phyloP scores from a whole-genome alignment of 1,284 basidiomycete genomes.

The Ceratorhiza oryzae-sativae region DNA sequence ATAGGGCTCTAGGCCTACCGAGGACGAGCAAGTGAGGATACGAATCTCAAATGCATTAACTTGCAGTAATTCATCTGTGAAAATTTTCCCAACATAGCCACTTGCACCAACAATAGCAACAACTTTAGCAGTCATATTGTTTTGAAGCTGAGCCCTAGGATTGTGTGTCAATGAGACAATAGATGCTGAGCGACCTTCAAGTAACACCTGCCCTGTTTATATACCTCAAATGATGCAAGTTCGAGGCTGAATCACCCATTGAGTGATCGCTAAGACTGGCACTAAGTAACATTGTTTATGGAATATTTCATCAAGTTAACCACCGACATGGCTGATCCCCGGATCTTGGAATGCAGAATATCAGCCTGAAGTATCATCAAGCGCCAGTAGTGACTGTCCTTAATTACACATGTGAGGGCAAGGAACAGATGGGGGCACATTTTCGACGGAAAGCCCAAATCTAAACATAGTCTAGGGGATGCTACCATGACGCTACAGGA shows the following conservation, averaged over 20 bases:
- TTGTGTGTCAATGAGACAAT: no score
- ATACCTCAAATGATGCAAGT: no score
- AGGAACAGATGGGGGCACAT: no score
- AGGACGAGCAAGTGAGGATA: conserved; percentile 20
- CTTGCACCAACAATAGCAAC: conserved; percentile 26
- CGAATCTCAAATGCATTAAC: conserved; percentile 9
- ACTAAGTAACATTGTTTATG: background rate
- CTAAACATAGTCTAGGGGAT: no score
- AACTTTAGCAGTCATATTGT: conserved; percentile 14
- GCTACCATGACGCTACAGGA: no score
- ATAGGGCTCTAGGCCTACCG: background rate
- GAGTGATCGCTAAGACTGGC: background rate
- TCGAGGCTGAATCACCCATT: no score
- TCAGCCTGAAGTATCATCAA: background rate
- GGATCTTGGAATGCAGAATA: background rate
- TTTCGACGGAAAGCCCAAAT: no score
- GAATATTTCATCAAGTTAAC: background rate
- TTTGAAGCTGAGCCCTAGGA: no score
- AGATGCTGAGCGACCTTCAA: no score
- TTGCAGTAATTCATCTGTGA: conserved; percentile 8
- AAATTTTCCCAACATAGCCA: conserved; percentile 22
- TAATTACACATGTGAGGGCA: no score
- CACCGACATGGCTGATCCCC: background rate
- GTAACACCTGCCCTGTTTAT: no score
- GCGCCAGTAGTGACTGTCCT: no score